phyloP scores from a whole-genome alignment of 148 eudicot species.

The Suaeda aralocaspica region DNA sequence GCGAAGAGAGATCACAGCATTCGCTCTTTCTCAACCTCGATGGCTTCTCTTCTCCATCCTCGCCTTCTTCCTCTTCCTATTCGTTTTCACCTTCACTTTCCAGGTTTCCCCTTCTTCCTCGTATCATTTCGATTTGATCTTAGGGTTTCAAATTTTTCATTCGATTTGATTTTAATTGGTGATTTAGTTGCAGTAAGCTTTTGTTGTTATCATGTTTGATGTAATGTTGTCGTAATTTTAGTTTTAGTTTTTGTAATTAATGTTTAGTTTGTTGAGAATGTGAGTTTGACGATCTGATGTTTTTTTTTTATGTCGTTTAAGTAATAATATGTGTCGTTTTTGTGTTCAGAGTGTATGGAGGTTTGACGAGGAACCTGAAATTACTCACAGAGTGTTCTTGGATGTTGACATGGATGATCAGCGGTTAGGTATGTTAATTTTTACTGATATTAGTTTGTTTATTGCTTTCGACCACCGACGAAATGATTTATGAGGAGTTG shows the following conservation, averaged over 20 bases:
- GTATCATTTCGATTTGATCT: conserved; percentile 3
- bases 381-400: conserved; percentile 81
- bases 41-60: conserved; percentile 39
- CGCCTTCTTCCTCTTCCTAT: conserved; percentile 38
- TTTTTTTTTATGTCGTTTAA: background rate
- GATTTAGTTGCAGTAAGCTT: background rate
- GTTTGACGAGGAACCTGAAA: conserved; percentile 55
- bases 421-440: conserved; percentile 50
- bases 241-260: background rate
- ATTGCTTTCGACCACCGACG: too few relatives aligned
- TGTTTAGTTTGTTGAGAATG: background rate
- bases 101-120: conserved; percentile 25
- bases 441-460: background rate
- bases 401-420: conserved; percentile 97
- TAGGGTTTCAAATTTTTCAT: conserved; percentile 9
- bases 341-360: conserved; percentile 39
- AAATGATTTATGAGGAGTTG: background rate
- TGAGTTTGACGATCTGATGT: background rate
- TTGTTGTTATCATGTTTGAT: background rate
- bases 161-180: background rate
- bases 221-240: background rate
- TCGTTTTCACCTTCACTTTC: conserved; percentile 39
- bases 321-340: too few relatives aligned
- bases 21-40: conserved; percentile 43
- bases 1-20: conserved; percentile 59